Evolutionary conservation across 139 green algal species (phyloP).

Genomic region (Chlorella sp.): DNA sequence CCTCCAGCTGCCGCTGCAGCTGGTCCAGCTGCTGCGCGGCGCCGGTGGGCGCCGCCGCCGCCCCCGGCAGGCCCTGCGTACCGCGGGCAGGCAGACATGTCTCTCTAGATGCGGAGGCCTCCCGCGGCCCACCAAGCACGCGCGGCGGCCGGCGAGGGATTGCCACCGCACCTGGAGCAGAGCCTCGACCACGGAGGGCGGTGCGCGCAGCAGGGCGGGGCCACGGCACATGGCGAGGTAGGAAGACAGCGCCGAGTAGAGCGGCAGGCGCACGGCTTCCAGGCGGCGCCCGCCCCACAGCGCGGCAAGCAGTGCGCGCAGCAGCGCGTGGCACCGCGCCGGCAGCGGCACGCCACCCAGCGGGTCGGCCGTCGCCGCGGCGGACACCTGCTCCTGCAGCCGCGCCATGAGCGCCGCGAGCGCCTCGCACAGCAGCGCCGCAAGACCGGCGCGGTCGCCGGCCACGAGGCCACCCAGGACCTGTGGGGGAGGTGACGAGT

Average conservation of each 20-base stretch:
- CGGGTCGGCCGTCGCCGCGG: background rate
- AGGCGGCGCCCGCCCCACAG: constrained; percentile 10
- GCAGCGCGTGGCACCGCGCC: constrained; percentile 52
- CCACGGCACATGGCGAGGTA: constrained; percentile 63
- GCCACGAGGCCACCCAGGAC: too few relatives aligned
- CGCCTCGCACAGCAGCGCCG: constrained; percentile 39
- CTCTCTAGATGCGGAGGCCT: too few relatives aligned
- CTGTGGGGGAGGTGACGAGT: too few relatives aligned
- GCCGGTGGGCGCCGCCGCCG: too few relatives aligned
- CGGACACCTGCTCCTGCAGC: constrained; percentile 25
- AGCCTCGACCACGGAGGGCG: constrained; percentile 20
- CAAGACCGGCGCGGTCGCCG: constrained; percentile 4
- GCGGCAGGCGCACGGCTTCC: constrained; percentile 50
- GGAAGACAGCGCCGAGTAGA: constrained; percentile 61
- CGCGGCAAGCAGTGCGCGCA: constrained; percentile 46
- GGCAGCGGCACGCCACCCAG: constrained; percentile 32
- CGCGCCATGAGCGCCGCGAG: constrained; percentile 39
- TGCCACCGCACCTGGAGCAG: constrained; percentile 12
- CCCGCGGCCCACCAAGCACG: too few relatives aligned
- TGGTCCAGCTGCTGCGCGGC: too few relatives aligned
- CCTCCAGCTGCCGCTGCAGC: constrained; percentile 39
- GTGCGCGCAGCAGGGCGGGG: constrained; percentile 15
- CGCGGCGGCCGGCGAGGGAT: background rate
- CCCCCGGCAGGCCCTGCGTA: too few relatives aligned
- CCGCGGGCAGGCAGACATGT: too few relatives aligned